phyloP scores from a whole-genome alignment of 371 early-diverging fungal genomes.

The Lichtheimia ornata region DNA sequence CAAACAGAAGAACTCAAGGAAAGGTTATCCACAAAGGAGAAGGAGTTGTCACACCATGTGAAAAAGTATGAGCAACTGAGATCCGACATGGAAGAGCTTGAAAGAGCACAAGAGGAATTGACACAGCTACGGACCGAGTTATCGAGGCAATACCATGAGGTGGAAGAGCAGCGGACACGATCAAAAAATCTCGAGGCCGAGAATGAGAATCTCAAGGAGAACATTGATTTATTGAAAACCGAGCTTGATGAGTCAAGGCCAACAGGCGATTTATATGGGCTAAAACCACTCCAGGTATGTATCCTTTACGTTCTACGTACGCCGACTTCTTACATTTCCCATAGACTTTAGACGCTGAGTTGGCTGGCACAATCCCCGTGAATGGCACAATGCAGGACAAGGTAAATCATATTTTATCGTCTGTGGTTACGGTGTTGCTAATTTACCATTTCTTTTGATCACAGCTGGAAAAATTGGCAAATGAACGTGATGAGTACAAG shows the following conservation, averaged over 20 bases:
- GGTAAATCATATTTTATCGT: background rate
- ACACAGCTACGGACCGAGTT: background rate
- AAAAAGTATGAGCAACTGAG: slow-evolving; percentile 2
- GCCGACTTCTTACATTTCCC: background rate
- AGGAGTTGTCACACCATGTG: background rate
- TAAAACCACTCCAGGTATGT: slow-evolving; percentile 2
- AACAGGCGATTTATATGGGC: background rate
- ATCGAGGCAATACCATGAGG: background rate
- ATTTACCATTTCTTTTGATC: background rate
- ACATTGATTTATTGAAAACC: slow-evolving; percentile 30
- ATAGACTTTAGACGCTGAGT: slow-evolving; percentile 5
- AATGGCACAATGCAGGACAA: background rate
- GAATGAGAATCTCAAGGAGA: slow-evolving; percentile 19
- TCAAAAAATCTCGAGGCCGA: slow-evolving; percentile 7
- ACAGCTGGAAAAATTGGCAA: slow-evolving; percentile 3
- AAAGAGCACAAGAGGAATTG: slow-evolving; percentile 9
- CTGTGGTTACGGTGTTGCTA: background rate
- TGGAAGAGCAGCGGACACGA: slow-evolving; percentile 12
- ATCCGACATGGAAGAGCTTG: slow-evolving; percentile 3
- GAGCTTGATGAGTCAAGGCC: slow-evolving; percentile 32
- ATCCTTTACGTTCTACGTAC: too few relatives aligned
- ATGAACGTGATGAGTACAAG: background rate
- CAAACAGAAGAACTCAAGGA: background rate
- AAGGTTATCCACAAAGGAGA: slow-evolving; percentile 14
- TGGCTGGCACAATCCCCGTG: background rate